These are phyloP conservation scores for Penicillium digitatum DNA, from an alignment of 2,329 filamentous ascomycete genomes.

Conservation along the genomic window DNA sequence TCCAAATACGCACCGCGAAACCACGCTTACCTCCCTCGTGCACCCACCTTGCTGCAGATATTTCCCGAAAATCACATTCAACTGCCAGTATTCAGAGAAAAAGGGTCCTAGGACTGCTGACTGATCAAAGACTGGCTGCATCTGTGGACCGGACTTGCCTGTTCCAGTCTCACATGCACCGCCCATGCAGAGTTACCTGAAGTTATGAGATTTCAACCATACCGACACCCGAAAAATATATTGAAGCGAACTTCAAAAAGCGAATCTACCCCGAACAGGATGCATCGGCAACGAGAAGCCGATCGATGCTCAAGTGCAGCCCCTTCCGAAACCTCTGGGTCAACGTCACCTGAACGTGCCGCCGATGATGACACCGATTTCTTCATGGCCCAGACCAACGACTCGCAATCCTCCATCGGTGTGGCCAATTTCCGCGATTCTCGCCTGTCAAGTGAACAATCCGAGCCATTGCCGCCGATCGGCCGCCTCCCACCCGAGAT, in stretches of 20 bases:
- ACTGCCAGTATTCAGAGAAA: background rate
- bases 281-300: slow-evolving; percentile 38
- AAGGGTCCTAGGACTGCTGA: background rate
- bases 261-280: slow-evolving; percentile 17
- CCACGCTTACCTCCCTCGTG: slow-evolving; percentile 6
- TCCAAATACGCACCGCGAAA: background rate
- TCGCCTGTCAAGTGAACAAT: slow-evolving; percentile 55
- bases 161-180: slow-evolving; percentile 11
- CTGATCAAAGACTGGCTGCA: slow-evolving; percentile 1
- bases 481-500: slow-evolving; percentile 88
- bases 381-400: slow-evolving; percentile 75
- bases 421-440: slow-evolving; percentile 72
- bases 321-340: slow-evolving; percentile 44
- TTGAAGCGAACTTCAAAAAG: slow-evolving; percentile 7
- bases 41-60: background rate
- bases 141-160: slow-evolving; percentile 5
- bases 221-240: slow-evolving; percentile 11
- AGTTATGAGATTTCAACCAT: slow-evolving; percentile 22
- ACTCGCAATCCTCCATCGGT: slow-evolving; percentile 87
- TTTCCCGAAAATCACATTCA: background rate
- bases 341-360: slow-evolving; percentile 51
- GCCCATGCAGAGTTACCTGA: slow-evolving; percentile 15
- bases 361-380: slow-evolving; percentile 91
- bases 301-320: slow-evolving; percentile 39
- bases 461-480: slow-evolving; percentile 55